Conservation (phyloP, 495 filamentous ascomycete species). For the Glarea lozoyensis region DNA sequence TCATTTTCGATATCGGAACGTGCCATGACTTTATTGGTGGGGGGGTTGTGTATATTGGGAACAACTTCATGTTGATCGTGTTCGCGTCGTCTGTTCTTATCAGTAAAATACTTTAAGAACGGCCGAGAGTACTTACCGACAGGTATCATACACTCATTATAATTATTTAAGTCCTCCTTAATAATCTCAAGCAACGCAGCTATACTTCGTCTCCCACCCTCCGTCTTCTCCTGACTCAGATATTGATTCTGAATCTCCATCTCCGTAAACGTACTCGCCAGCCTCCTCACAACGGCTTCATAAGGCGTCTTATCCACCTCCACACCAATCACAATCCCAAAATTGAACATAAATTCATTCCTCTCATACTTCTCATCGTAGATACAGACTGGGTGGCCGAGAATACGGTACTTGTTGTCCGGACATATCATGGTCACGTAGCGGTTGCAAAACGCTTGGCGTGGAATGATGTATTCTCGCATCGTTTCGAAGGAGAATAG, state of each 20-base stretch:
- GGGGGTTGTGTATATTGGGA: conserved; percentile 71
- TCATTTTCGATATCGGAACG: conserved; percentile 83
- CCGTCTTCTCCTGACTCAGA: conserved; percentile 47
- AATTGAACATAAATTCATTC: conserved; percentile 98
- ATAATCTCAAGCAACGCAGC: conserved; percentile 82
- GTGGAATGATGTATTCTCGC: conserved; percentile 84
- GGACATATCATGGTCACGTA: conserved; percentile 68
- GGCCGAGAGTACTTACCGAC: conserved; percentile 47
- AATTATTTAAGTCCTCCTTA: conserved; percentile 93
- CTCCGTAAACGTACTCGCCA: conserved; percentile 75
- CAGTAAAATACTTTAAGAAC: background rate
- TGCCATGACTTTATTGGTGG: conserved; percentile 75
- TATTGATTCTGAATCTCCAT: conserved; percentile 84
- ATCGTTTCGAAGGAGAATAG: conserved; percentile 78
- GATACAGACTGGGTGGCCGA: conserved; percentile 86
- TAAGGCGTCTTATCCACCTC: conserved; percentile 52
- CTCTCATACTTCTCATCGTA: conserved; percentile 65
- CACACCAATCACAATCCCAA: conserved; percentile 68
- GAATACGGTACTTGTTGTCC: conserved; percentile 66
- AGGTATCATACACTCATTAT: conserved; percentile 95
- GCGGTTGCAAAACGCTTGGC: conserved; percentile 81
- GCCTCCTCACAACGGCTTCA: conserved; percentile 73
- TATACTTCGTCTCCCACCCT: conserved; percentile 50
- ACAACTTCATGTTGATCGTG: conserved; percentile 93
- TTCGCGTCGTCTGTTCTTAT: conserved; percentile 66